Evolutionary conservation across 768 basidiomycete species (phyloP).

Genomic region (Russula brevipes): DNA sequence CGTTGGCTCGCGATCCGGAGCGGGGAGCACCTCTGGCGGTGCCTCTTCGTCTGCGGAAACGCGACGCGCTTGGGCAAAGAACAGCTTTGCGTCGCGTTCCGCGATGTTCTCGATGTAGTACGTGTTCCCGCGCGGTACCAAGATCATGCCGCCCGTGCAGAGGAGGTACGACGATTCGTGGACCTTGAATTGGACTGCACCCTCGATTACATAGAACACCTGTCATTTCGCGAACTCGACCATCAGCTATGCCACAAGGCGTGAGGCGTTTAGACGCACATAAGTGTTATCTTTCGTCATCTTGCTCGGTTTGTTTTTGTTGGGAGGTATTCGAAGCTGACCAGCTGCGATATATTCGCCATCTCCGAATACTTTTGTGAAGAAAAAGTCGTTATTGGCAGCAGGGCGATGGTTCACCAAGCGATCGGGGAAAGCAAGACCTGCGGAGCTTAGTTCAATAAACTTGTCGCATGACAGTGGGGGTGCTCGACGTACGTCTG

Average conservation of each 20-base stretch:
- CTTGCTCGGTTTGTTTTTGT: slow-evolving; percentile 80
- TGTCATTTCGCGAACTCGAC: slow-evolving; percentile 28
- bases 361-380: slow-evolving; percentile 90
- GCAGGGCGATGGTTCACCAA: slow-evolving; percentile 61
- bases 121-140: slow-evolving; percentile 91
- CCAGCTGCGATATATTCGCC: slow-evolving; percentile 90
- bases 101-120: slow-evolving; percentile 89
- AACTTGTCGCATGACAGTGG: background rate
- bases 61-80: slow-evolving; percentile 85
- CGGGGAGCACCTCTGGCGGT: slow-evolving; percentile 22
- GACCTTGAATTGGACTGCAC: slow-evolving; percentile 81
- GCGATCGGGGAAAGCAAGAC: slow-evolving; percentile 69
- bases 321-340: slow-evolving; percentile 73
- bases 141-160: slow-evolving; percentile 77
- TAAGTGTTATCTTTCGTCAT: slow-evolving; percentile 91
- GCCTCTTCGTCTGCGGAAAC: slow-evolving; percentile 34
- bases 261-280: slow-evolving; percentile 42
- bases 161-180: slow-evolving; percentile 76
- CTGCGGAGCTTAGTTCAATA: slow-evolving; percentile 36
- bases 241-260: slow-evolving; percentile 17
- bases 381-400: slow-evolving; percentile 66
- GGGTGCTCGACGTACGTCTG: slow-evolving; percentile 53
- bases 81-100: slow-evolving; percentile 72
- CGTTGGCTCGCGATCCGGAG: slow-evolving; percentile 8
- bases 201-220: slow-evolving; percentile 81